Conservation (phyloP, 2,329 filamentous ascomycete species). For the Escovopsis weberi region DNA sequence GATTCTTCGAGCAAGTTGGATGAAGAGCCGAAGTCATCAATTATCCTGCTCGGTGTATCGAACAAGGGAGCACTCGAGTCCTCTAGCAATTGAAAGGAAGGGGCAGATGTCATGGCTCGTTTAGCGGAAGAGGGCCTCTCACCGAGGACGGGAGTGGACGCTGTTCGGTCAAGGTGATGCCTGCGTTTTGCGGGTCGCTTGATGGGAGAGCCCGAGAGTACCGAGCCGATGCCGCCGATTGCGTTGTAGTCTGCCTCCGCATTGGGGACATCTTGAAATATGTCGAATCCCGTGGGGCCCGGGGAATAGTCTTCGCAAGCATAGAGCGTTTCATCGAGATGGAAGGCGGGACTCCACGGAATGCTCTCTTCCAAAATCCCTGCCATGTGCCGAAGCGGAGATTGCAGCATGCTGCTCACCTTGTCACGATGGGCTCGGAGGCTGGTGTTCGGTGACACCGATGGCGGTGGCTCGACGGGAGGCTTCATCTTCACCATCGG, state of each 20-base stretch:
- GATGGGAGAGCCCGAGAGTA: conserved; percentile 47
- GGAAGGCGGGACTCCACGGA: conserved; percentile 54
- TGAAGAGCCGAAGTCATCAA: conserved; percentile 40
- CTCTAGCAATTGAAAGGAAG: conserved; percentile 33
- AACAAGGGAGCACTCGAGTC: conserved; percentile 24
- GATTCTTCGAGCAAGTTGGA: conserved; percentile 32
- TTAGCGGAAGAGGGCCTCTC: conserved; percentile 44
- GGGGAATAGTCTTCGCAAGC: conserved; percentile 33
- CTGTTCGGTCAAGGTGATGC: conserved; percentile 44
- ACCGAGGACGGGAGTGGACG: conserved; percentile 45
- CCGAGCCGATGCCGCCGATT: conserved; percentile 27
- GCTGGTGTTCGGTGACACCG: conserved; percentile 86
- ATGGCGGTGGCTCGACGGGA: conserved; percentile 42
- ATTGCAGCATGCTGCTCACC: conserved; percentile 69
- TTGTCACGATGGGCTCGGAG: conserved; percentile 75
- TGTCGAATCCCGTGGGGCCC: conserved; percentile 44
- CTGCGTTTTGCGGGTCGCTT: conserved; percentile 48
- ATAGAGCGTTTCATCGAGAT: conserved; percentile 42
- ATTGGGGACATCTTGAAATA: conserved; percentile 34
- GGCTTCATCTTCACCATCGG: conserved; percentile 70
- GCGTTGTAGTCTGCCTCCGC: conserved; percentile 14
- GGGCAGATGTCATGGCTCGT: conserved; percentile 35
- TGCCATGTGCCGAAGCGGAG: conserved; percentile 43
- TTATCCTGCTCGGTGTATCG: conserved; percentile 43
- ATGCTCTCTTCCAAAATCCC: conserved; percentile 29